A percentile compares a stretch with the other conserved stretches of the same genome.
Evolutionary conservation across 2,329 filamentous ascomycete species (phyloP).

Genomic region (Diaporthe vexans): DNA sequence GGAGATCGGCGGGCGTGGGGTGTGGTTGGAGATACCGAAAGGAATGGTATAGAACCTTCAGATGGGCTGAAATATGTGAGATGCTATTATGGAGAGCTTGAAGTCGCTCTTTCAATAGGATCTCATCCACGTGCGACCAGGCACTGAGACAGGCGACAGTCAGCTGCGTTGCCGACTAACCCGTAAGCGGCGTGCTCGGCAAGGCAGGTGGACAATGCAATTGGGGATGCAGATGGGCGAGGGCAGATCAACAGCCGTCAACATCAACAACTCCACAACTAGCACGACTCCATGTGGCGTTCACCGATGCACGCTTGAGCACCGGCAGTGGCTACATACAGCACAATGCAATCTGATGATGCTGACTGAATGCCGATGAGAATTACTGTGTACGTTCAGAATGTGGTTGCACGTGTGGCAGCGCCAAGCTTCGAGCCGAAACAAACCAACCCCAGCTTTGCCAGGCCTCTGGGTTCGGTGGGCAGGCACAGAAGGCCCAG

Average conservation of each 20-base stretch:
- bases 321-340: not conserved
- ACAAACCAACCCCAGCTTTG: constrained; percentile 4
- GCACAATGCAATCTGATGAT: not conserved
- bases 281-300: not conserved
- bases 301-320: constrained; percentile 1
- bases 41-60: not conserved
- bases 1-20: not conserved
- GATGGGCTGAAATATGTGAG: not conserved
- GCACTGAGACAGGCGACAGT: constrained; percentile 29
- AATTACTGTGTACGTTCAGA: not conserved
- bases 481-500: not conserved
- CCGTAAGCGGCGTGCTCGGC: constrained; percentile 26
- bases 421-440: constrained; percentile 24
- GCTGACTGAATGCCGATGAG: not conserved
- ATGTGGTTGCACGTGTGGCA: not conserved
- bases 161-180: constrained; percentile 17
- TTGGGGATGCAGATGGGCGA: not conserved
- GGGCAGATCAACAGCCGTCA: constrained; percentile 5
- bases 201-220: not conserved
- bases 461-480: not conserved
- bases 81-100: not conserved
- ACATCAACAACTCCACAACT: not conserved
- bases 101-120: not conserved
- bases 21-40: not conserved
- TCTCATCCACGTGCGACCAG: constrained; percentile 13